phyloP scores from a whole-genome alignment of 768 basidiomycete species.

The Neoboletus subvelutipes region DNA sequence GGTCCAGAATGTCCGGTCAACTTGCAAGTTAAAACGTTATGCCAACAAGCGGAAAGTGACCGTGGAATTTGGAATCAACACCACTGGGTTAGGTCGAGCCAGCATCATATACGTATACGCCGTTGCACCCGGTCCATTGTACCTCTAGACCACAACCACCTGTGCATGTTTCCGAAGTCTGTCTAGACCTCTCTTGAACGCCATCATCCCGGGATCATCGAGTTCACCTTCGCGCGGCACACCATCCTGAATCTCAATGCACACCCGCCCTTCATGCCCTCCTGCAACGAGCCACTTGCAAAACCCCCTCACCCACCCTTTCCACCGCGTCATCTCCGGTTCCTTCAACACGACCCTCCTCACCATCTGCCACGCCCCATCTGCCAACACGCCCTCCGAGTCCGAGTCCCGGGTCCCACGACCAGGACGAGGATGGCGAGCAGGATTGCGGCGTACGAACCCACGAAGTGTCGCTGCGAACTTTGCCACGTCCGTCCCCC shows the following conservation, averaged over 20 bases:
- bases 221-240: background rate
- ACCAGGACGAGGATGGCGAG: background rate
- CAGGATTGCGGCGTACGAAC: background rate
- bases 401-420: background rate
- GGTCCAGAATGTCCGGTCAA: too few species aligned
- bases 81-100: too few species aligned
- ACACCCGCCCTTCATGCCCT: slow-evolving; percentile 11
- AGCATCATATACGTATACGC: too few species aligned
- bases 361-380: slow-evolving; percentile 11
- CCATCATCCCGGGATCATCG: background rate
- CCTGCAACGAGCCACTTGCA: slow-evolving; percentile 20
- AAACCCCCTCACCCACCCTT: slow-evolving; percentile 14
- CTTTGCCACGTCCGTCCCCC: slow-evolving; percentile 8
- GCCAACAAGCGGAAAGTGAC: too few species aligned
- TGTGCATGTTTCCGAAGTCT: slow-evolving; percentile 12
- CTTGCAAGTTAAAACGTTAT: too few species aligned
- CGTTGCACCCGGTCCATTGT: background rate
- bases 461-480: slow-evolving; percentile 16
- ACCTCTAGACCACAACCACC: background rate
- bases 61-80: too few species aligned
- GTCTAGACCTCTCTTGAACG: slow-evolving; percentile 8
- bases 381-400: background rate
- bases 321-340: slow-evolving; percentile 12
- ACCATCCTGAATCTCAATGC: slow-evolving; percentile 8
- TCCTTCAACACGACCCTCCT: slow-evolving; percentile 9